Evolutionary conservation across 1,284 basidiomycete genomes (phyloP), one percentile per base, ranked within the genome.

Genomic region (Waitea zeae): DNA sequence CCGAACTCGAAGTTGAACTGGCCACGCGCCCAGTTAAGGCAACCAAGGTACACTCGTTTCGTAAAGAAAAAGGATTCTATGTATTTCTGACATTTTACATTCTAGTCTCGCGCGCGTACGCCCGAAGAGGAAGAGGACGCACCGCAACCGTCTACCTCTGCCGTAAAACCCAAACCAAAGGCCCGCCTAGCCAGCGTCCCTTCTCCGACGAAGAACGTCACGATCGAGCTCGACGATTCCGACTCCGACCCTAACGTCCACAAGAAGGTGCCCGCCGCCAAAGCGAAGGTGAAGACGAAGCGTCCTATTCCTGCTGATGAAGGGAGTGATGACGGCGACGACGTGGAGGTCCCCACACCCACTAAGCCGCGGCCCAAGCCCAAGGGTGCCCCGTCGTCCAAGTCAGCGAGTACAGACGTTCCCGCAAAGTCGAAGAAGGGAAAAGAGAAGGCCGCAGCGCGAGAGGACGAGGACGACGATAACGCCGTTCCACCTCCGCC

Each of bases 381-480:
- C 4, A 50, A 43, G 37, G 52, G 50, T n/a, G n/a, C n/a, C n/a
- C n/a, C n/a, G n/a, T n/a, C 24, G 24, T 7, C 7, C 24, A n/a
- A 26, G 9, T n/a, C 24, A 26, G 24, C 24, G 24, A 7, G 9
- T 26, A n/a, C 24, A 26, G 24, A 26, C 9, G n/a, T 9, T 7
- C 7, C 9, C 24, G 24, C 24, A n/a, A n/a, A 9, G 9, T 7
- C 24, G 11, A 45, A 43, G 36, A 39, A 42, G 35, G 34, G 40
- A 28, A 43, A 42, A 26, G 37, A 37, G 12, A 49, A 47, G 26
- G 31, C 40, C 12, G 17, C 33, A n/a, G 12, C 12, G 17, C 19
- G 17, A 29, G 22, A 20, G 17, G 17, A 38, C 34, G 24, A 31
- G 38, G 44, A 42, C 6, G 42, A 44, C 15, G 44, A 44, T 5